A percentile compares a stretch with the other conserved stretches of the same genome.
These are phyloP conservation scores for Alternaria gaisen DNA, from an alignment of 2,329 filamentous ascomycete genomes.

Conservation along the genomic window DNA sequence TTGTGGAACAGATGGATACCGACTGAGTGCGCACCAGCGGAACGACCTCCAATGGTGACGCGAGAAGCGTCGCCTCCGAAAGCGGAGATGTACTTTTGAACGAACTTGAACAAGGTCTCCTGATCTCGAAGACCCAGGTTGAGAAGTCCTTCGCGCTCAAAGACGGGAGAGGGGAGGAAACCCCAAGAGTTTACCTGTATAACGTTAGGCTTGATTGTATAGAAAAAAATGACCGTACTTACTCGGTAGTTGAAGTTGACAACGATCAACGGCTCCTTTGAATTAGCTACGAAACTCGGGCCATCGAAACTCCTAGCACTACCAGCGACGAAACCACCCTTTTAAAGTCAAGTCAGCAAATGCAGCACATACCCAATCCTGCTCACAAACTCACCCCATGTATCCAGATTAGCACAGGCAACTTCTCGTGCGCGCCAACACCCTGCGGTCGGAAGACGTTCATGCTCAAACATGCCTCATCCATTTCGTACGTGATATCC, in stretches of 20 bases:
- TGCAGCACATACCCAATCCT: not conserved
- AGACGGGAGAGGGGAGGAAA: conserved; percentile 34
- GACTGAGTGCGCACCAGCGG: conserved; percentile 45
- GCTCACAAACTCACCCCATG: conserved; percentile 31
- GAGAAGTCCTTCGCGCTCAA: conserved; percentile 36
- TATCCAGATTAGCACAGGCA: conserved; percentile 43
- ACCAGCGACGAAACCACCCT: conserved; percentile 31
- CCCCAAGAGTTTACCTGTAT: conserved; percentile 30
- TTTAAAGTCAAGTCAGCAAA: conserved; percentile 1
- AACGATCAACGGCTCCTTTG: conserved; percentile 32
- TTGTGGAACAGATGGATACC: conserved; percentile 43
- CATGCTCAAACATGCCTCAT: conserved; percentile 39
- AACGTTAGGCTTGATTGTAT: not conserved
- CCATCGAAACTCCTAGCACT: conserved; percentile 40
- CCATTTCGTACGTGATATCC: conserved; percentile 39
- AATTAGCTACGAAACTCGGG: conserved; percentile 34
- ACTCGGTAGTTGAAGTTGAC: conserved; percentile 43
- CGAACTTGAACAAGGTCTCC: conserved; percentile 43
- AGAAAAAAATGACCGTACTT: not conserved
- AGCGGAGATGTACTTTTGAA: conserved; percentile 49
- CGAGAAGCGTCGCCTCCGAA: conserved; percentile 52
- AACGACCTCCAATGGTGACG: conserved; percentile 52
- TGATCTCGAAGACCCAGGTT: conserved; percentile 41
- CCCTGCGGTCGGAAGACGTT: conserved; percentile 39
- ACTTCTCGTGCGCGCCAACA: conserved; percentile 21